phyloP scores from a whole-genome alignment of 2,329 filamentous ascomycete species.

The Fusarium transvaalense region DNA sequence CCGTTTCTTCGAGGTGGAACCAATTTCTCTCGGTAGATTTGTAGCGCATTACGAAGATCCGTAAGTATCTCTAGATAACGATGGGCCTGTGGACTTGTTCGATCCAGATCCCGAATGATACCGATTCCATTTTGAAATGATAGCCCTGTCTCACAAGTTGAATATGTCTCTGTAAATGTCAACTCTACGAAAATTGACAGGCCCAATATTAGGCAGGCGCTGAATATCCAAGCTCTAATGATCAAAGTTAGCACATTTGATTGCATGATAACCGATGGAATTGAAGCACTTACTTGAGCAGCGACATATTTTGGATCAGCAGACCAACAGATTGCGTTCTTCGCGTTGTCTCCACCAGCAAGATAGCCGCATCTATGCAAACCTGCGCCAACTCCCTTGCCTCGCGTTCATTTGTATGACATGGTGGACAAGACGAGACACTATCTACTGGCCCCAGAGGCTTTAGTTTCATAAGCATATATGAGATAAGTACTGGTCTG shows the following conservation, averaged over 20 bases:
- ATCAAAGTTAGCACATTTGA: rapidly evolving
- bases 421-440: not conserved
- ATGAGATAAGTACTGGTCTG: not conserved
- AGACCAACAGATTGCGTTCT: not conserved
- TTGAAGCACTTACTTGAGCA: not conserved
- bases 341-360: not conserved
- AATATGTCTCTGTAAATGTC: not conserved
- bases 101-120: not conserved
- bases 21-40: not conserved
- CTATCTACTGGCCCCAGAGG: not conserved
- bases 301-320: not conserved
- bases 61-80: not conserved
- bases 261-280: rapidly evolving
- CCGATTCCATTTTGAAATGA: not conserved
- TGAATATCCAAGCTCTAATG: not conserved
- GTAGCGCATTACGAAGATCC: not conserved
- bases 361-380: not conserved
- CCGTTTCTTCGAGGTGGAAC: not conserved
- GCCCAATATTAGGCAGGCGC: not conserved
- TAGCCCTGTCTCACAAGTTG: not conserved
- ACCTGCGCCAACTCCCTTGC: not conserved
- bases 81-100: constrained; percentile 5
- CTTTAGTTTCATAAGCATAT: not conserved
- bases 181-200: not conserved
- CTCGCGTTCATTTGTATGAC: not conserved